Conservation (phyloP, 225 moss, liverwort and hornwort genomes). For the Thuidium tamariscinum region DNA sequence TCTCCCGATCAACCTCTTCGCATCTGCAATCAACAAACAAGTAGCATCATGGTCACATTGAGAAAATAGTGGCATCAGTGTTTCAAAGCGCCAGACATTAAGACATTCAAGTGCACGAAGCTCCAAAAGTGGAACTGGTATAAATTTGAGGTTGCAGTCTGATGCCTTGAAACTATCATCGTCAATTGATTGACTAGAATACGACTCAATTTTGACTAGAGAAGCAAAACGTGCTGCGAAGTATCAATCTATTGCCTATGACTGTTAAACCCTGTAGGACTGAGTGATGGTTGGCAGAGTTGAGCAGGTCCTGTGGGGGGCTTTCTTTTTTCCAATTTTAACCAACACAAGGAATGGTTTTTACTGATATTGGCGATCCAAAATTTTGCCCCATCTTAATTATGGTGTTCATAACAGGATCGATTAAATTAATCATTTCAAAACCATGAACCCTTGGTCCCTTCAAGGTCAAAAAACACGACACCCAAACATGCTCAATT, state of each 20-base stretch:
- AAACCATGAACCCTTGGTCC: background rate
- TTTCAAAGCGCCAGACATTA: background rate
- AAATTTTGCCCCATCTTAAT: background rate
- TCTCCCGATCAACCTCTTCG: slow-evolving; percentile 26
- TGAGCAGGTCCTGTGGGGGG: background rate
- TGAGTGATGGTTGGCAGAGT: background rate
- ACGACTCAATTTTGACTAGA: background rate
- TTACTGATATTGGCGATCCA: background rate
- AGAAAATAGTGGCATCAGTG: background rate
- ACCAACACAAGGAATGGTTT: background rate
- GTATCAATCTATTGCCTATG: background rate
- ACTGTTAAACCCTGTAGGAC: background rate
- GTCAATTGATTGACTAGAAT: background rate
- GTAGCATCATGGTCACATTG: background rate
- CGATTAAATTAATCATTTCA: background rate
- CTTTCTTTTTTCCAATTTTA: background rate
- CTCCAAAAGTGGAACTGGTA: background rate
- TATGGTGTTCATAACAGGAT: background rate
- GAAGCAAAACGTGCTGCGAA: background rate
- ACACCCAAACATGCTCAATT: background rate
- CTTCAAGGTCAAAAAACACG: background rate
- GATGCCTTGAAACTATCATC: background rate
- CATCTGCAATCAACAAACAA: slow-evolving; percentile 6
- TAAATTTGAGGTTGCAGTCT: background rate
- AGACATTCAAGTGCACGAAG: background rate